A percentile compares a stretch with the other conserved stretches of the same genome.
phyloP scores from a whole-genome alignment of 352 stramenopile species.

The Phytophthora pluvialis region DNA sequence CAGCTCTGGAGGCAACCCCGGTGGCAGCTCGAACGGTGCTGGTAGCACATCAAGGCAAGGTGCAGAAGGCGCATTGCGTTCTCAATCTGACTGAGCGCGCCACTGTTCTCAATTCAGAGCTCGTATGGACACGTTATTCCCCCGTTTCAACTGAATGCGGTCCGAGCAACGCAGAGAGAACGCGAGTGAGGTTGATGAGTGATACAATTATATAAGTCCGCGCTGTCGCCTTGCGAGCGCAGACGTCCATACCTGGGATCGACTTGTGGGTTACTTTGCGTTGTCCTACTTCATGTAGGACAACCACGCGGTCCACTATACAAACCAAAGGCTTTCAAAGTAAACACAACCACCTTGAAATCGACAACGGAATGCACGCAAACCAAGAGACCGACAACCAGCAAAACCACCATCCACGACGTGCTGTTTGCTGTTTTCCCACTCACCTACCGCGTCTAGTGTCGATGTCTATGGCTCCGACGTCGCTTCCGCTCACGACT shows the following conservation, averaged over 20 bases:
- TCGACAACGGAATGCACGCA: no score
- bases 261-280: background rate
- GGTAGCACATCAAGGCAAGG: constrained; percentile 7
- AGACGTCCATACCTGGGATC: constrained; percentile 14
- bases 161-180: constrained; percentile 10
- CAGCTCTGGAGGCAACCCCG: constrained; percentile 14
- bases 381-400: no score
- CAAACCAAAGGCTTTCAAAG: no score
- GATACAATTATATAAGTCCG: constrained; percentile 31
- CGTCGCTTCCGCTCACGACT: constrained; percentile 35
- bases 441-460: constrained; percentile 12
- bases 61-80: background rate
- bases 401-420: no score
- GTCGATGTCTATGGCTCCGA: constrained; percentile 54
- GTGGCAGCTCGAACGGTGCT: constrained; percentile 2
- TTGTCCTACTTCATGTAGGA: background rate
- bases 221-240: background rate
- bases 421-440: background rate
- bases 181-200: constrained; percentile 27
- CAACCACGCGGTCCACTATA: no score
- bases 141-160: background rate
- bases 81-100: constrained; percentile 11
- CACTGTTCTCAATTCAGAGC: background rate
- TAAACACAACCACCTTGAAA: no score
- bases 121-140: constrained; percentile 6